phyloP scores from a whole-genome alignment of 148 eudicot genomes.

The Spergularia marina region DNA sequence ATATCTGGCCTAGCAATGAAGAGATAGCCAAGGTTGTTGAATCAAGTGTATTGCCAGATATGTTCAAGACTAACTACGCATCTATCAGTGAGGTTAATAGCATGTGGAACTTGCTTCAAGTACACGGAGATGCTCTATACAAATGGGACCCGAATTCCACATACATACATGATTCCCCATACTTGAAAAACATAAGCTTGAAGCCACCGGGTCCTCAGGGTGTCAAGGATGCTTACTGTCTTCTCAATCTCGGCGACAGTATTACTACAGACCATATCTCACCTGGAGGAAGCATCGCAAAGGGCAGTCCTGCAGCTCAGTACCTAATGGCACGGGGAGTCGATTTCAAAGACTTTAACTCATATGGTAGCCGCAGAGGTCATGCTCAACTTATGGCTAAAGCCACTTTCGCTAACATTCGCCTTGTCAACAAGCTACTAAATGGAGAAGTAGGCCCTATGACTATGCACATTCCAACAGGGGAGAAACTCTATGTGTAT shows the following conservation, averaged over 20 bases:
- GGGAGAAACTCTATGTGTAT: slow-evolving; percentile 73
- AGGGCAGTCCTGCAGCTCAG: slow-evolving; percentile 94
- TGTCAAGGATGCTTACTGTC: slow-evolving; percentile 90
- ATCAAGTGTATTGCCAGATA: slow-evolving; percentile 83
- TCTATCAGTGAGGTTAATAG: slow-evolving; percentile 87
- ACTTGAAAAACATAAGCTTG: slow-evolving; percentile 84
- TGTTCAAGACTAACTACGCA: slow-evolving; percentile 89
- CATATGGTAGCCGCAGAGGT: slow-evolving; percentile 96
- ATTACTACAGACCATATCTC: slow-evolving; percentile 97
- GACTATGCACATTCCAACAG: slow-evolving; percentile 83
- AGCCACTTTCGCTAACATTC: slow-evolving; percentile 93
- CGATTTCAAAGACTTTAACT: slow-evolving; percentile 81
- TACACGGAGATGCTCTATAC: slow-evolving; percentile 72
- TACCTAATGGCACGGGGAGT: slow-evolving; percentile 81
- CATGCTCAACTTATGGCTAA: slow-evolving; percentile 93
- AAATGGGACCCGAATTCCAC: slow-evolving; percentile 84
- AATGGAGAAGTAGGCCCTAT: slow-evolving; percentile 89
- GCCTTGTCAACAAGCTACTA: slow-evolving; percentile 81
- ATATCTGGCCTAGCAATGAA: slow-evolving; percentile 86
- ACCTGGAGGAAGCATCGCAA: slow-evolving; percentile 92
- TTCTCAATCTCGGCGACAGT: slow-evolving; percentile 90
- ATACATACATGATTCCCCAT: slow-evolving; percentile 88
- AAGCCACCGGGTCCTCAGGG: slow-evolving; percentile 87
- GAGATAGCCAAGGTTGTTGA: slow-evolving; percentile 85
- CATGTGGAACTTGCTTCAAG: slow-evolving; percentile 82